Evolutionary conservation across 306 rosid species (phyloP), one percentile per base, ranked within the genome.

Genomic region (Senna tora): DNA sequence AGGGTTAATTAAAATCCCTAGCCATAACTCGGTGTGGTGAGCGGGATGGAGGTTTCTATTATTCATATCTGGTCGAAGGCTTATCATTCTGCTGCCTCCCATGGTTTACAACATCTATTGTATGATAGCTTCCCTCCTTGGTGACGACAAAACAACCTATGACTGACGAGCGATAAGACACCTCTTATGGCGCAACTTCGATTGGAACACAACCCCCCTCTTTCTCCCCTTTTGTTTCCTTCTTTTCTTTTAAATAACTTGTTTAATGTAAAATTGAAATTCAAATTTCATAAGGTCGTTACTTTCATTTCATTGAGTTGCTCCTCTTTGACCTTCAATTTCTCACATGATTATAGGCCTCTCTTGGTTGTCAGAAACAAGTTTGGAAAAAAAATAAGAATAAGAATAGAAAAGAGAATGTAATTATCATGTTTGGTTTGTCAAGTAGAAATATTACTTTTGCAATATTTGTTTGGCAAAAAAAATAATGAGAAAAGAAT

Each of bases 41-140:
- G 49, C 67, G 49, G 67, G 49, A 17, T 16, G 47, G 49, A 38
- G 67, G 49, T 32, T 61, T 38, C 25, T 38, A 7, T 10, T 61
- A 15, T 5, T 47, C 53, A 15, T 2, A 47, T 43, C 5, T 19
- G 19, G 9, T 47, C 20, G 15, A n/a, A 47, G 52, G 52, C 52
- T 47, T 47, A 47, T 61, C 49, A 36, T 61, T 6, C 43, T 38
- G 49, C 49, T 50, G 9, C 55, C 25, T 50, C 32, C 1, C 49
- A n/a, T 61, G 67, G 38, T 36, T 60, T 25, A 5, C 49, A 38
- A 10, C 7, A 13, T 32, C 33, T 59, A 33, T 61, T 38, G 67
- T 61, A 61, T 38, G 67, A 61, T 17, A 28, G 30, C 49, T 61
- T 60, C 47, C 66, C 36, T 38, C 67, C 16, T 10, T 61, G 22